These are phyloP conservation scores for Chaetomium sp. DNA, from an alignment of 2,329 filamentous ascomycete genomes.

Conservation along the genomic window DNA sequence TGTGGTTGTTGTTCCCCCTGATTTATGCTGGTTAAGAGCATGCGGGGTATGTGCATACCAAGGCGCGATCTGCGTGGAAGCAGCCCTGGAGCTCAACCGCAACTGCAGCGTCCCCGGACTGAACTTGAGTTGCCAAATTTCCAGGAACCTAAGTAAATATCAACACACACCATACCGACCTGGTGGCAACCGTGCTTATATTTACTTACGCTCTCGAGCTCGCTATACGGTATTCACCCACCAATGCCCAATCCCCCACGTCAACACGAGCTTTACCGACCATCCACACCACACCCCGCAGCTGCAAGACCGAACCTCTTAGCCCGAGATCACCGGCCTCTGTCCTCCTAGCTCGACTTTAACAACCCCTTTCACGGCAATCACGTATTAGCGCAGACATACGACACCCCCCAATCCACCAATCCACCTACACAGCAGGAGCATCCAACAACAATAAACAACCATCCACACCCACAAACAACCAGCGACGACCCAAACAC, in stretches of 20 bases:
- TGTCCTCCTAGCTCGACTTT: background rate
- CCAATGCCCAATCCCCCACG: background rate
- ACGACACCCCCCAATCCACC: too few relatives aligned
- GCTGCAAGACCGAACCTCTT: background rate
- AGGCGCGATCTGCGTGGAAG: background rate
- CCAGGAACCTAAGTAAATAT: background rate
- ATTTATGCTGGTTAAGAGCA: conserved; percentile 10
- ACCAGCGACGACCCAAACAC: background rate
- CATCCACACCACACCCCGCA: background rate
- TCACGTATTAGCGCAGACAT: background rate
- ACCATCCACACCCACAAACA: background rate
- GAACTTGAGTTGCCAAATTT: background rate
- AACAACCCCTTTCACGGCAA: background rate
- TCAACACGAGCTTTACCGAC: background rate
- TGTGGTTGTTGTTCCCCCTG: conserved; percentile 5
- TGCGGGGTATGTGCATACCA: conserved; percentile 16
- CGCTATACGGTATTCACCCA: background rate
- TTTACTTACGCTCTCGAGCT: background rate
- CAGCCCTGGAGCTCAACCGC: background rate
- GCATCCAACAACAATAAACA: background rate
- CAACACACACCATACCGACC: background rate
- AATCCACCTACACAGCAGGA: background rate
- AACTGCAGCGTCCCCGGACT: background rate
- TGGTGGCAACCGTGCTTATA: background rate
- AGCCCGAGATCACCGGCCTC: background rate